Conservation (phyloP, 2,329 filamentous ascomycete species). For the Fusarium sp. region DNA sequence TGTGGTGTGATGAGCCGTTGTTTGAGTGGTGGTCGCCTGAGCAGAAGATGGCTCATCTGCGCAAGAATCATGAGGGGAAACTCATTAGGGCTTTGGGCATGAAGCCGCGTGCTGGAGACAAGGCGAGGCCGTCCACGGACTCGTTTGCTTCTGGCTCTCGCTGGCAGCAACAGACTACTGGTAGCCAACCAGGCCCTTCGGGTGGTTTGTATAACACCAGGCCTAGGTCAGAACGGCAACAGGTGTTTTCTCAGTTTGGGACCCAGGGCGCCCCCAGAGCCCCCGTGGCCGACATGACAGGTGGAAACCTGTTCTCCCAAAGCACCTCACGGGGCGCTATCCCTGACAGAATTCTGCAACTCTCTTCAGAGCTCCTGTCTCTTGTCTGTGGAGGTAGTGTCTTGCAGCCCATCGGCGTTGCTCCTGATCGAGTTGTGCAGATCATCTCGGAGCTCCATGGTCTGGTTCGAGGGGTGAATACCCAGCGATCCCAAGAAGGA, state of each 20-base stretch:
- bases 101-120: not conserved
- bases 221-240: not conserved
- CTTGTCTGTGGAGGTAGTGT: not conserved
- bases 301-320: not conserved
- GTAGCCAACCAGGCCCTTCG: not conserved
- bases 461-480: not conserved
- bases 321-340: not conserved
- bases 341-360: not conserved
- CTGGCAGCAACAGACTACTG: not conserved
- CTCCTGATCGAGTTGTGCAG: not conserved
- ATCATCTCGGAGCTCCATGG: not conserved
- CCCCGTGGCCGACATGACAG: not conserved
- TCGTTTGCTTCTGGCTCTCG: not conserved
- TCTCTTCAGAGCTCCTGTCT: not conserved
- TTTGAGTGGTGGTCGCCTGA: constrained; percentile 44
- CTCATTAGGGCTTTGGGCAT: constrained; percentile 27
- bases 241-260: not conserved
- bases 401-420: not conserved
- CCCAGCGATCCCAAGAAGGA: not conserved
- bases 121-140: not conserved
- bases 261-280: not conserved
- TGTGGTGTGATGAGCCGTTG: constrained; percentile 48
- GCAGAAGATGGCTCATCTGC: constrained; percentile 44
- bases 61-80: constrained; percentile 42
- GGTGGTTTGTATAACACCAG: not conserved